phyloP scores from a whole-genome alignment of 768 basidiomycete species.

The Coprinopsis sp. region DNA sequence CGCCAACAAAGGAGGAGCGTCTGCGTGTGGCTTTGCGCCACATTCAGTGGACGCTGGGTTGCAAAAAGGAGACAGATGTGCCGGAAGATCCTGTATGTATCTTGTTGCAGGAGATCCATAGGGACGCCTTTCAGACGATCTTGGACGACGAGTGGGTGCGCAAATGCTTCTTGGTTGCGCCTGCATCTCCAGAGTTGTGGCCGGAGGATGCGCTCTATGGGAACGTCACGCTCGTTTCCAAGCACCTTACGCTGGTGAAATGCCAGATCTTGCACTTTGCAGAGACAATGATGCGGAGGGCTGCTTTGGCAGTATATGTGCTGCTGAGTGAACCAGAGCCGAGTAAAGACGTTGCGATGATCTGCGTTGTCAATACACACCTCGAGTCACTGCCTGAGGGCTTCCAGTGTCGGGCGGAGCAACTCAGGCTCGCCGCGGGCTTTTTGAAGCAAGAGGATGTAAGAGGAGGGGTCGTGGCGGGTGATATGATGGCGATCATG shows the following conservation, averaged over 20 bases:
- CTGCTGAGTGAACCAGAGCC: constrained; percentile 36
- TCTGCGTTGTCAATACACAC: constrained; percentile 71
- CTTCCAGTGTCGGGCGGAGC: constrained; percentile 36
- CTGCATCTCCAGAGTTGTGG: constrained; percentile 53
- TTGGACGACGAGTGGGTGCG: constrained; percentile 60
- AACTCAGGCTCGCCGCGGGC: constrained; percentile 49
- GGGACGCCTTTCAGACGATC: constrained; percentile 39
- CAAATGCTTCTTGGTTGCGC: constrained; percentile 53
- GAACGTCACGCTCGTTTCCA: constrained; percentile 66
- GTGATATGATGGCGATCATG: constrained; percentile 70
- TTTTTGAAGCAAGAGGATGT: constrained; percentile 44
- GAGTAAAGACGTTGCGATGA: constrained; percentile 33
- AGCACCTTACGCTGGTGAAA: constrained; percentile 44
- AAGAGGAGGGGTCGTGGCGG: constrained; percentile 58
- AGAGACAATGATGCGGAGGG: constrained; percentile 45
- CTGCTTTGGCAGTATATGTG: constrained; percentile 54
- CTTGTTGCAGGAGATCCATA: constrained; percentile 65
- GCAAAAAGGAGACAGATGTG: constrained; percentile 37
- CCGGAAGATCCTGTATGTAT: constrained; percentile 60
- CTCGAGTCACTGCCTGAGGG: constrained; percentile 59
- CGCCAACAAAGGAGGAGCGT: constrained; percentile 35
- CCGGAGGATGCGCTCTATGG: constrained; percentile 48
- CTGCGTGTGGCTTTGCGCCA: constrained; percentile 46
- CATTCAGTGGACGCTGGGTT: constrained; percentile 49
- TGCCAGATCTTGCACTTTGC: constrained; percentile 51